phyloP scores from a whole-genome alignment of 371 early-diverging fungal species.

The Conidiobolus incongruus region DNA sequence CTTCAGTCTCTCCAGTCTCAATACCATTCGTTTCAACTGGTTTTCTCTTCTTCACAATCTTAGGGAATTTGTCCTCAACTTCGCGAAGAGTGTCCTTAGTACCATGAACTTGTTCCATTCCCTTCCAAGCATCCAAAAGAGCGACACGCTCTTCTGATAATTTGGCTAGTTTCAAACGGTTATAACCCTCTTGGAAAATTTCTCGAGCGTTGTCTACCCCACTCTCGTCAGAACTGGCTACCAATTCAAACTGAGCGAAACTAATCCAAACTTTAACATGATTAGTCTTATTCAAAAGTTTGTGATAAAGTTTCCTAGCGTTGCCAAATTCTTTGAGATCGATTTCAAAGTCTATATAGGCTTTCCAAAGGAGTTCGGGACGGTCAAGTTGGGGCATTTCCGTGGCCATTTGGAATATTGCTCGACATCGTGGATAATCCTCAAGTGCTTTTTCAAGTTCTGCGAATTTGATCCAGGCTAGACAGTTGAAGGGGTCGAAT shows the following conservation, averaged over 20 bases:
- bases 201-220: slow-evolving; percentile 27
- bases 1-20: slow-evolving; percentile 51
- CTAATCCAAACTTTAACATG: slow-evolving; percentile 97
- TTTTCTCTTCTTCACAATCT: slow-evolving; percentile 65
- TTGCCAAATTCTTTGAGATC: slow-evolving; percentile 53
- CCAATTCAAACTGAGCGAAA: slow-evolving; percentile 71
- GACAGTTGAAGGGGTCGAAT: slow-evolving; percentile 59
- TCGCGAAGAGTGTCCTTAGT: slow-evolving; percentile 21
- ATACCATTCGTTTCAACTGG: slow-evolving; percentile 18
- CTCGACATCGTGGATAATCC: slow-evolving; percentile 68
- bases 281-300: slow-evolving; percentile 61
- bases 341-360: slow-evolving; percentile 89
- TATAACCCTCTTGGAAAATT: slow-evolving; percentile 50
- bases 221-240: slow-evolving; percentile 22
- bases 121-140: slow-evolving; percentile 79
- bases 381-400: slow-evolving; percentile 69
- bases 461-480: slow-evolving; percentile 89
- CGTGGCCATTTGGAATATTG: slow-evolving; percentile 77
- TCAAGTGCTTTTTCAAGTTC: slow-evolving; percentile 68
- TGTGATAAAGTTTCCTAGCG: slow-evolving; percentile 58
- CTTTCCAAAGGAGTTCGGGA: slow-evolving; percentile 95
- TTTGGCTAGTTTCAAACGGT: slow-evolving; percentile 35
- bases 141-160: slow-evolving; percentile 61
- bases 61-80: slow-evolving; percentile 58
- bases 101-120: slow-evolving; percentile 57